Conservation (phyloP, 352 stramenopile genomes). For the Pythium guiyangense region DNA sequence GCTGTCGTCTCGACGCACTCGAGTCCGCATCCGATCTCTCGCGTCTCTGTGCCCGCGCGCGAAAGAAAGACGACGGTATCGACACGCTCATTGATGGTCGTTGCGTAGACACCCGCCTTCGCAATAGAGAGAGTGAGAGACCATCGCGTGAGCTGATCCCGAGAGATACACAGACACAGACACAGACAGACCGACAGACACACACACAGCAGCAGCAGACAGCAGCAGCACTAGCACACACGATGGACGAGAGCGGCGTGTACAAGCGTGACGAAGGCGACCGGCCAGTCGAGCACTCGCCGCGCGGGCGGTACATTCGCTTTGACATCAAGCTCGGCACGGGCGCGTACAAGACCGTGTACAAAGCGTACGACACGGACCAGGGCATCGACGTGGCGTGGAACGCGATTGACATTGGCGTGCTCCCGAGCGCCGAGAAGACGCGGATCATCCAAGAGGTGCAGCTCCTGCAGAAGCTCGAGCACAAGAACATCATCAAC, state of each 20-base stretch:
- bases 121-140: no score
- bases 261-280: slow-evolving; percentile 75
- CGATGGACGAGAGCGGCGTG: slow-evolving; percentile 64
- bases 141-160: no score
- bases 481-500: slow-evolving; percentile 99
- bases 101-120: slow-evolving; percentile 11
- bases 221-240: background rate
- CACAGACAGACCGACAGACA: no score
- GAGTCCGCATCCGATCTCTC: no score
- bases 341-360: slow-evolving; percentile 89
- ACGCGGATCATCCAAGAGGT: slow-evolving; percentile 97
- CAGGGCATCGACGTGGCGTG: slow-evolving; percentile 99
- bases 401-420: slow-evolving; percentile 98
- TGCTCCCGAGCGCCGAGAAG: slow-evolving; percentile 94
- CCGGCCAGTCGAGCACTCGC: slow-evolving; percentile 70
- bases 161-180: no score
- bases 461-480: slow-evolving; percentile 93
- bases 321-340: slow-evolving; percentile 82
- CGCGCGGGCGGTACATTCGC: slow-evolving; percentile 80
- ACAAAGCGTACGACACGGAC: slow-evolving; percentile 97
- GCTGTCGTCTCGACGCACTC: no score
- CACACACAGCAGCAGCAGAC: no score
- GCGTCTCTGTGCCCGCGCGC: background rate
- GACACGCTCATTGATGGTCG: slow-evolving; percentile 10
- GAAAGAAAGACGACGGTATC: background rate